A percentile compares a stretch with the other conserved stretches of the same genome.
These are phyloP conservation scores for Stentor roeselii DNA, from an alignment of 73 alveolate species.

Conservation along the genomic window DNA sequence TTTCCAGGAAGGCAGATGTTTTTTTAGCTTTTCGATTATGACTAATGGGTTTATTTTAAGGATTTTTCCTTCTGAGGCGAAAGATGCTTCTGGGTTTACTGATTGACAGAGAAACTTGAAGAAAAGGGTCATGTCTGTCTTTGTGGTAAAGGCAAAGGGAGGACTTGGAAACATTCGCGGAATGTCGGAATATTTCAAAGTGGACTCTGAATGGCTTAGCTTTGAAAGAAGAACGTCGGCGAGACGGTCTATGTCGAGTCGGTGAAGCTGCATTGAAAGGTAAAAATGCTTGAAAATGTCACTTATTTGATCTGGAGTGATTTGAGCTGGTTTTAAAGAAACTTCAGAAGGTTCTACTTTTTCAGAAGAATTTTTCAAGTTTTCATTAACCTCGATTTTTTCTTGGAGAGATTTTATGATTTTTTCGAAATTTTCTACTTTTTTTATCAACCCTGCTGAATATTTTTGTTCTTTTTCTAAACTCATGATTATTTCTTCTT, in stretches of 20 bases:
- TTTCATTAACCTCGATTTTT: too few species aligned
- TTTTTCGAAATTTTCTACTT: neutral
- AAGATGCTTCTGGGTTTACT: neutral
- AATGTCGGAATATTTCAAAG: neutral
- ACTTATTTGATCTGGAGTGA: neutral
- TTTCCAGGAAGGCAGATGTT: neutral
- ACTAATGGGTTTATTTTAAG: neutral
- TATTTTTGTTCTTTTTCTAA: neutral
- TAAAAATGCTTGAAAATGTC: neutral
- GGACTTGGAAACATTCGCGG: neutral
- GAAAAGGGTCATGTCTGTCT: neutral
- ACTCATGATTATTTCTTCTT: neutral
- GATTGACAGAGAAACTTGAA: neutral
- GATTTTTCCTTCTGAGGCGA: neutral
- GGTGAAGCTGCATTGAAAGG: constrained; percentile 12
- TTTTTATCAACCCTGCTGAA: neutral
- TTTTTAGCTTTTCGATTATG: neutral
- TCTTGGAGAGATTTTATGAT: neutral
- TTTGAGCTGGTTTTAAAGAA: neutral
- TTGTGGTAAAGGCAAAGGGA: neutral
- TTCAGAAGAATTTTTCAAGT: neutral
- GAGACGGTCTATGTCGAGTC: neutral
- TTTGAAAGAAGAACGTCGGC: neutral
- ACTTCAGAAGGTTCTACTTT: neutral
- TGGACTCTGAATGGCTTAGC: neutral